Conservation (phyloP, 305 asterid species). For the Stenogyne calaminthoides region DNA sequence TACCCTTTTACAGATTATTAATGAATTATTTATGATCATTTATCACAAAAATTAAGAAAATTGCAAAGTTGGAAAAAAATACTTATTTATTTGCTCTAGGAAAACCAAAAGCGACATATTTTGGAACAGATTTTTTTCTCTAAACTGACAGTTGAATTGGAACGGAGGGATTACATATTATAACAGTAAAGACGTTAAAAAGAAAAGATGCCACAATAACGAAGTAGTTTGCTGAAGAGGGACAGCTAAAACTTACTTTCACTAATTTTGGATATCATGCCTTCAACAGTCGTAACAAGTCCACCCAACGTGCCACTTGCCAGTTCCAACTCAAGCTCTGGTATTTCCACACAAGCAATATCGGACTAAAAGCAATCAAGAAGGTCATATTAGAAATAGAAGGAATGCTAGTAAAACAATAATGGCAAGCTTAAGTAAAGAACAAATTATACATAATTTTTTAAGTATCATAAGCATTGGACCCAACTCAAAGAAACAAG, state of each 20-base stretch:
- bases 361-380: constrained; percentile 62
- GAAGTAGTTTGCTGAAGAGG: neutral
- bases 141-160: too few relatives aligned
- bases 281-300: constrained; percentile 91
- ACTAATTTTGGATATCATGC: constrained; percentile 76
- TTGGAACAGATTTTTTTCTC: too few relatives aligned
- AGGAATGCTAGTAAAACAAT: neutral
- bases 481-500: neutral
- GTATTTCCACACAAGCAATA: constrained; percentile 76
- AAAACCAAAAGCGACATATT: too few relatives aligned
- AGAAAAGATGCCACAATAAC: neutral
- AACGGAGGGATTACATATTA: too few relatives aligned
- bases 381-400: constrained; percentile 27
- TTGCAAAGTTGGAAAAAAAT: too few relatives aligned
- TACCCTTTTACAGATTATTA: too few relatives aligned
- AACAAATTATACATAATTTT: neutral
- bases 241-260: constrained; percentile 63
- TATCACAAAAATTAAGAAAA: too few relatives aligned
- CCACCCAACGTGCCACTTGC: constrained; percentile 91
- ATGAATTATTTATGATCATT: too few relatives aligned
- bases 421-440: too few relatives aligned
- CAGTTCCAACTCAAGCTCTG: constrained; percentile 89
- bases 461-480: neutral
- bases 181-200: too few relatives aligned
- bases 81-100: too few relatives aligned